phyloP scores from a whole-genome alignment of 805 yeast species.

The Kuraishia cidri region DNA sequence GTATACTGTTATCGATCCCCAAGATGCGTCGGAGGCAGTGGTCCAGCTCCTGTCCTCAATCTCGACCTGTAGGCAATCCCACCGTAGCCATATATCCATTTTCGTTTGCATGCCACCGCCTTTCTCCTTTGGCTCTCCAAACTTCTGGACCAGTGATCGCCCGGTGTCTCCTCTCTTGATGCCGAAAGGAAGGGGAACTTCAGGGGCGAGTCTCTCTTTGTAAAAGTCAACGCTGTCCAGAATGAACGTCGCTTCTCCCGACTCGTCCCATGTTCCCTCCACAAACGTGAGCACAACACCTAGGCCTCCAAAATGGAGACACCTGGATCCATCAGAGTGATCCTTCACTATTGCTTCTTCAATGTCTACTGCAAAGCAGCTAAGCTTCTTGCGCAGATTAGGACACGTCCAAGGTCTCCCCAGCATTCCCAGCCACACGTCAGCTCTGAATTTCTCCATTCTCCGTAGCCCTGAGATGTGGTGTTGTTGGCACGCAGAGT shows the following conservation, averaged over 20 bases:
- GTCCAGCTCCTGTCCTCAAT: constrained; percentile 26
- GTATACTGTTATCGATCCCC: constrained; percentile 21
- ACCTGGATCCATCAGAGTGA: no score
- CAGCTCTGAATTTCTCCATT: no score
- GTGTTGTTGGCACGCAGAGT: no score
- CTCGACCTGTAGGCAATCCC: constrained; percentile 25
- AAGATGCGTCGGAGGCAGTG: constrained; percentile 14
- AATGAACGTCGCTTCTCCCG: background rate
- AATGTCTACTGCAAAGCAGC: no score
- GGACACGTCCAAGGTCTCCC: no score
- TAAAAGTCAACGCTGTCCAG: constrained; percentile 27
- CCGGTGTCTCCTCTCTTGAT: constrained; percentile 14
- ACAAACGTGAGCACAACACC: no score
- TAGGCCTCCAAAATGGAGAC: no score
- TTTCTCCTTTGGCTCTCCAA: constrained; percentile 31
- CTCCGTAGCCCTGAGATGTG: no score
- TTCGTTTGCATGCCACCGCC: constrained; percentile 25
- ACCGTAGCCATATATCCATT: constrained; percentile 31
- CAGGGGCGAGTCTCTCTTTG: constrained; percentile 10
- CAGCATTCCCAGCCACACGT: no score
- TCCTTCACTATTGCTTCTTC: no score
- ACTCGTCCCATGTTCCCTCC: no score
- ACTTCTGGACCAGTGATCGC: constrained; percentile 15
- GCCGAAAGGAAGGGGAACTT: constrained; percentile 10
- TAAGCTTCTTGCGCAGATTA: no score